Evolutionary conservation across 805 yeast species (phyloP).

Genomic region (Hanseniaspora clermontiae): DNA sequence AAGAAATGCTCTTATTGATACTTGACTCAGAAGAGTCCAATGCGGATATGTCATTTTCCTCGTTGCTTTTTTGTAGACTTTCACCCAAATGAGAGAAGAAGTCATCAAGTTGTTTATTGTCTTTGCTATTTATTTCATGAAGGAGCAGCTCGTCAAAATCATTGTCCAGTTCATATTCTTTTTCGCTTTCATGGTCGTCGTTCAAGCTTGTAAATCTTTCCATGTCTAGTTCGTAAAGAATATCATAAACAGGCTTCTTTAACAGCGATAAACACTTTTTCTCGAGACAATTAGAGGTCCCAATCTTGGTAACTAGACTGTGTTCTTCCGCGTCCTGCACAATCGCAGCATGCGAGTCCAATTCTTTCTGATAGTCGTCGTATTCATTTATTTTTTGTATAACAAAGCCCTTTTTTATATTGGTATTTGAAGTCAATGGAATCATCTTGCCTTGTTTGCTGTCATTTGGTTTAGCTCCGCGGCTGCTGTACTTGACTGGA

Average conservation of each 20-base stretch:
- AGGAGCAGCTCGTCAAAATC: not conserved
- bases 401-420: slow-evolving; percentile 4
- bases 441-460: not conserved
- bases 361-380: not conserved
- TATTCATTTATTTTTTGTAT: not conserved
- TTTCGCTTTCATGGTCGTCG: not conserved
- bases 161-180: not conserved
- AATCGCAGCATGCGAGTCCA: not conserved
- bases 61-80: not conserved
- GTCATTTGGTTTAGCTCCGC: not conserved
- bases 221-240: slow-evolving; percentile 4
- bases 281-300: slow-evolving; percentile 1
- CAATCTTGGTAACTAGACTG: not conserved
- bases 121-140: not conserved
- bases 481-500: not conserved
- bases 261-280: not conserved
- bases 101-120: not conserved
- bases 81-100: not conserved
- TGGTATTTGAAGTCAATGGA: slow-evolving; percentile 8
- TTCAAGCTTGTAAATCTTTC: not conserved
- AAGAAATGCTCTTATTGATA: not conserved
- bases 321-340: not conserved
- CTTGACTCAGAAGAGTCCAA: not conserved
- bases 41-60: not conserved
- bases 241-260: slow-evolving; percentile 9